Conservation (phyloP, 306 rosid genomes). For the Hylodesmum podocarpum region DNA sequence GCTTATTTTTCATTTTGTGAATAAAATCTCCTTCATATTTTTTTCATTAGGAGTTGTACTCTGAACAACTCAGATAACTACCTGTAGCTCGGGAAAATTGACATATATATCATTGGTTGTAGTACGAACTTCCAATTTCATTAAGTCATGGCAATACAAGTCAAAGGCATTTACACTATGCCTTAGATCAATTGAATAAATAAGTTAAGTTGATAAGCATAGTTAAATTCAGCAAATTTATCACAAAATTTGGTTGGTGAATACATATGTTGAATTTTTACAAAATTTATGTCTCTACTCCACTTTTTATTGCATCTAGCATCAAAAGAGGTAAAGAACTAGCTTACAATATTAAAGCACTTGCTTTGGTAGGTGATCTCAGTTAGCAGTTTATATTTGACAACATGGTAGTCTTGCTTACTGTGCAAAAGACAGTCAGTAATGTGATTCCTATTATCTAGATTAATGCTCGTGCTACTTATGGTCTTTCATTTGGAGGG, state of each 20-base stretch:
- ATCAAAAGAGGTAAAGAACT: not conserved
- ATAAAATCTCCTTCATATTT: not conserved
- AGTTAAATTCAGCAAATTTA: not conserved
- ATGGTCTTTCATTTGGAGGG: constrained; percentile 77
- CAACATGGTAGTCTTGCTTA: constrained; percentile 18
- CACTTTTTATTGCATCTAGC: not conserved
- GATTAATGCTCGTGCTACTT: constrained; percentile 94
- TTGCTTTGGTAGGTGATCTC: constrained; percentile 25
- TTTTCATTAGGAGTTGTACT: not conserved
- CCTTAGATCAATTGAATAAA: not conserved
- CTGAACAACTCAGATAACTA: not conserved
- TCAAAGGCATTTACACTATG: not conserved
- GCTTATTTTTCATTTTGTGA: not conserved
- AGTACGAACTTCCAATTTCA: constrained; percentile 6
- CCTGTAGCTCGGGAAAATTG: not conserved
- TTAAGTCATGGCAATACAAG: not conserved
- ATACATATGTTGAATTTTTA: not conserved
- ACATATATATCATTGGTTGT: not conserved
- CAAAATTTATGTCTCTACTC: not conserved
- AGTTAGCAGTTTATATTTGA: not conserved
- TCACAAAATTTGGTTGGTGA: not conserved
- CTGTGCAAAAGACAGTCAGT: constrained; percentile 11
- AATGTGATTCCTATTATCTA: constrained; percentile 36
- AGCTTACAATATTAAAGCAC: not conserved
- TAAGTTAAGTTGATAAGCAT: not conserved